Conservation (phyloP, 176 grass and related monocot species). For the Phoenix dactylifera region DNA sequence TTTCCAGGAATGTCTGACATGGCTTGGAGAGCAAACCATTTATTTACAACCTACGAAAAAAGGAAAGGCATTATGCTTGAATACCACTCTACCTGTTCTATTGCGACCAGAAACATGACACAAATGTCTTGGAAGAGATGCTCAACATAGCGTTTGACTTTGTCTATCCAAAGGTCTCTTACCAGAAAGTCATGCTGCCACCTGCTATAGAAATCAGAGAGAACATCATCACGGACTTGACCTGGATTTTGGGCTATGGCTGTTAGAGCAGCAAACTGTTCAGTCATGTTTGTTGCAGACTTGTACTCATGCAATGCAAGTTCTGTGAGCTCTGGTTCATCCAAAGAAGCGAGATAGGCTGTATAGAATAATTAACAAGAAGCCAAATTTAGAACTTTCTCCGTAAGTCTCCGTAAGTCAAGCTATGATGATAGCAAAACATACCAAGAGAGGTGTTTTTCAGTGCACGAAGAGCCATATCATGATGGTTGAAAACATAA, state of each 20-base stretch:
- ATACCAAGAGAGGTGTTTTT: conserved; percentile 89
- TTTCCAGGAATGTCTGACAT: conserved; percentile 89
- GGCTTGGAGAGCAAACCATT: conserved; percentile 99
- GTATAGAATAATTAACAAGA: conserved; percentile 27
- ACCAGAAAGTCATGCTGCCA: conserved; percentile 95
- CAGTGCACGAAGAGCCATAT: conserved; percentile 67
- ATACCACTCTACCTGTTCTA: no score
- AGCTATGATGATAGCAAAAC: neutral
- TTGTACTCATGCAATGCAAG: conserved; percentile 80
- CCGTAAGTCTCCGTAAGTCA: no score
- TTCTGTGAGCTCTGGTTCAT: conserved; percentile 59
- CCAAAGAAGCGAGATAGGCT: conserved; percentile 82
- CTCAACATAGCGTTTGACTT: no score
- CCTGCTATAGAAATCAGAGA: conserved; percentile 78
- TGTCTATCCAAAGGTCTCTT: conserved; percentile 25
- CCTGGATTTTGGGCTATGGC: conserved; percentile 92
- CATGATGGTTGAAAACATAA: conserved; percentile 75
- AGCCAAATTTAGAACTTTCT: neutral
- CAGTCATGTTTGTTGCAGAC: conserved; percentile 88
- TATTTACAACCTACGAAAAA: conserved; percentile 78
- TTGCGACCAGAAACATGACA: no score
- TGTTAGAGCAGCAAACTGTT: conserved; percentile 94
- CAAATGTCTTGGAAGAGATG: no score
- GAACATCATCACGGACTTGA: conserved; percentile 70
- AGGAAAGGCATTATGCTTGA: neutral